A percentile compares a stretch with the other conserved stretches of the same genome.
Evolutionary conservation across 139 green algal species (phyloP).

Genomic region (Yamagishiella unicocca): DNA sequence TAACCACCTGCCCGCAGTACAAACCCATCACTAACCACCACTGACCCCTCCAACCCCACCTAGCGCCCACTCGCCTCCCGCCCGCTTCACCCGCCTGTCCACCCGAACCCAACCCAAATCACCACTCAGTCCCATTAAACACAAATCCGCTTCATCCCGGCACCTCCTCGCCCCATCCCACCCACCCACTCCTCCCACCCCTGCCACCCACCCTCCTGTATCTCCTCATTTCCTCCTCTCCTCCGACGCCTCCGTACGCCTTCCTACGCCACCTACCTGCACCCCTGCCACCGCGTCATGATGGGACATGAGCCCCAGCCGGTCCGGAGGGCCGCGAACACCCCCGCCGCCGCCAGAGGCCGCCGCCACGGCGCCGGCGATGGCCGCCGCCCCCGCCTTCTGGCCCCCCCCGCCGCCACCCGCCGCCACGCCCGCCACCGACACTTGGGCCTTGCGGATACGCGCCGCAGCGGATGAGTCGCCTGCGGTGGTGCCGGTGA

Average conservation of each 20-base stretch:
- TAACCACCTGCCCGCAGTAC: no score
- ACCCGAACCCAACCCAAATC: background rate
- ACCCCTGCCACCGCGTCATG: constrained; percentile 17
- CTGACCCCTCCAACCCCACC: no score
- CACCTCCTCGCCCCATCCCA: no score
- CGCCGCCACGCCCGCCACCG: background rate
- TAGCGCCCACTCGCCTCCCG: no score
- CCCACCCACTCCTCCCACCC: background rate
- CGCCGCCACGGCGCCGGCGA: constrained; percentile 18
- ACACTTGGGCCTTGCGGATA: constrained; percentile 35
- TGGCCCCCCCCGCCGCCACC: background rate
- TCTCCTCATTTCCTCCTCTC: background rate
- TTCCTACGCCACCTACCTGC: constrained; percentile 10
- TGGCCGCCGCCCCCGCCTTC: constrained; percentile 20
- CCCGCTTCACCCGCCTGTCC: no score
- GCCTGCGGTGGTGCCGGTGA: background rate
- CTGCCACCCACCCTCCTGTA: background rate
- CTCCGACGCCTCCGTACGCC: background rate
- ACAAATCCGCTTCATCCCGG: no score
- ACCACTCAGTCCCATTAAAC: background rate
- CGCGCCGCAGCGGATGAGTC: constrained; percentile 9
- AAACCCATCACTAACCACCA: no score
- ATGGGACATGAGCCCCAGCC: constrained; percentile 11
- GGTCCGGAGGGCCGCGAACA: background rate
- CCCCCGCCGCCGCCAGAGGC: background rate